These are phyloP conservation scores for Leccinum fibrillosum DNA, from an alignment of 768 basidiomycete species.

Conservation along the genomic window DNA sequence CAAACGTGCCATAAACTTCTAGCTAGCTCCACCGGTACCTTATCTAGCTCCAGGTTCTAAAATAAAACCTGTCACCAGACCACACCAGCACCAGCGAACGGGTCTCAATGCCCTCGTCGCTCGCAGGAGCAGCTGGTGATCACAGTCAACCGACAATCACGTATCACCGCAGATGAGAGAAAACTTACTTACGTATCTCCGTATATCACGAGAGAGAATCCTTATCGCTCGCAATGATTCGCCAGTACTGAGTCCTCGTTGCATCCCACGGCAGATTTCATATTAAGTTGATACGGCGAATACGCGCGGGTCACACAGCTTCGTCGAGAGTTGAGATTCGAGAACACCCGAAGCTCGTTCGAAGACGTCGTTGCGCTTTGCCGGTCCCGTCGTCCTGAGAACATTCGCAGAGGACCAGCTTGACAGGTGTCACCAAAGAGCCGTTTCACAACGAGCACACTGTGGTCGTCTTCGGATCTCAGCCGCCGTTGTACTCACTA, in stretches of 20 bases:
- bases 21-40: background rate
- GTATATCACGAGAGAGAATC: constrained; percentile 9
- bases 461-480: background rate
- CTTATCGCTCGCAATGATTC: constrained; percentile 10
- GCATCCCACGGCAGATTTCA: background rate
- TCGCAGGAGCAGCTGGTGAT: background rate
- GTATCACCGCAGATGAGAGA: background rate
- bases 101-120: background rate
- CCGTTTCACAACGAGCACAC: constrained; percentile 4
- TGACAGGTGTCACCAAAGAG: constrained; percentile 6
- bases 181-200: constrained; percentile 12
- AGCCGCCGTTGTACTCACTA: background rate
- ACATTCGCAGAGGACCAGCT: background rate
- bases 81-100: background rate
- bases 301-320: background rate
- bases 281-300: background rate
- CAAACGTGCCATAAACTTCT: background rate
- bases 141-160: background rate
- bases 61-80: background rate
- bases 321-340: background rate
- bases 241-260: background rate
- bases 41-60: background rate
- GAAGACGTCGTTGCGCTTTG: background rate
- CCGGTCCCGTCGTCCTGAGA: background rate
- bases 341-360: constrained; percentile 2